Conservation (phyloP, 1,284 basidiomycete species). For the Athelia sp. region DNA sequence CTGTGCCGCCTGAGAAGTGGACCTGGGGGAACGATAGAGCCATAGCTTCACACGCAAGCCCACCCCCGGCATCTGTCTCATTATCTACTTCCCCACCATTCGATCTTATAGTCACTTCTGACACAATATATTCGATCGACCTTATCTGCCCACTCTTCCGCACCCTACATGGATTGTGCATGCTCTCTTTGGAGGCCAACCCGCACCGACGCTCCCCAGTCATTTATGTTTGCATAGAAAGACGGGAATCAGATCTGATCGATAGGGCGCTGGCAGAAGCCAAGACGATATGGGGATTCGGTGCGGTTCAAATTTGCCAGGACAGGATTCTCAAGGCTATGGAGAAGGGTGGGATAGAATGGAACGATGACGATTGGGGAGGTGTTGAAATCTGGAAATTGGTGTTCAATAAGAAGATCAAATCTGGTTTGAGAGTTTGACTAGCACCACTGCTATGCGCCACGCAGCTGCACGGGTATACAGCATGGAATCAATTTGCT, state of each 20-base stretch:
- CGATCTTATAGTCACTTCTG: slow-evolving; percentile 80
- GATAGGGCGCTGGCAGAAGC: slow-evolving; percentile 54
- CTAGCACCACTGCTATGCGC: too few relatives aligned
- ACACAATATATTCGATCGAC: slow-evolving; percentile 72
- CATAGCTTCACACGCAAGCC: slow-evolving; percentile 24
- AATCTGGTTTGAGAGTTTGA: too few relatives aligned
- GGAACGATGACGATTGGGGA: slow-evolving; percentile 70
- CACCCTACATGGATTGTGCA: slow-evolving; percentile 54
- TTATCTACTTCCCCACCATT: slow-evolving; percentile 49
- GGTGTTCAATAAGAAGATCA: too few relatives aligned
- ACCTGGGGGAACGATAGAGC: slow-evolving; percentile 40
- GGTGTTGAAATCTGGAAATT: slow-evolving; percentile 73
- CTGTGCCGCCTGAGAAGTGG: slow-evolving; percentile 47
- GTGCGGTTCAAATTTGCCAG: slow-evolving; percentile 52
- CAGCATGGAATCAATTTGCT: neutral
- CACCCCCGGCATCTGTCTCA: slow-evolving; percentile 12
- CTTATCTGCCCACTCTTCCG: slow-evolving; percentile 70
- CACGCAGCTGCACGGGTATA: neutral
- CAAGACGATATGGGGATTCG: slow-evolving; percentile 45
- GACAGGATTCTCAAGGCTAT: slow-evolving; percentile 61
- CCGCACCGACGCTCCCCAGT: slow-evolving; percentile 30
- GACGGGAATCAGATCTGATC: slow-evolving; percentile 67
- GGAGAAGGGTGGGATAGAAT: slow-evolving; percentile 49
- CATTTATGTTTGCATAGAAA: slow-evolving; percentile 73
- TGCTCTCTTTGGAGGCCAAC: slow-evolving; percentile 21